Conservation (phyloP, 2,329 filamentous ascomycete genomes). For the Colletotrichum sp. region DNA sequence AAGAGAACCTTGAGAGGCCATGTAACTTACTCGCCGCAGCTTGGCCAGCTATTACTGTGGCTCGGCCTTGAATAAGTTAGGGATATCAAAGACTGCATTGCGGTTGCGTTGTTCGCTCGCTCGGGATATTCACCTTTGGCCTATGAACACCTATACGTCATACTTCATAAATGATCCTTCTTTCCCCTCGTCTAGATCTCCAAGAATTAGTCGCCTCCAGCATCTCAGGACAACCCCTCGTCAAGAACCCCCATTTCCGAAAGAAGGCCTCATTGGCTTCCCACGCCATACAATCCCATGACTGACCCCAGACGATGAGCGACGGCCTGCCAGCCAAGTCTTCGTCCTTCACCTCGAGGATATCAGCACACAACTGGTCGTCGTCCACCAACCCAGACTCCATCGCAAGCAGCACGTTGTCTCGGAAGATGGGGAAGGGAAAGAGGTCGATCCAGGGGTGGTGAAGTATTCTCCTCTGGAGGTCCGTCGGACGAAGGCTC, state of each 20-base stretch:
- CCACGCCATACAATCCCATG: constrained; percentile 46
- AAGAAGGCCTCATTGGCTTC: constrained; percentile 49
- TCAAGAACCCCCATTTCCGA: constrained; percentile 46
- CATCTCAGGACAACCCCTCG: constrained; percentile 39
- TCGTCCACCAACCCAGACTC: not conserved
- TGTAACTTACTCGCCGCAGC: not conserved
- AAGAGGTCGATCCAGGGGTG: not conserved
- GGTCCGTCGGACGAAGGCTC: not conserved
- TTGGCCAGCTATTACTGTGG: too few species aligned
- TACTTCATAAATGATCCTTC: not conserved
- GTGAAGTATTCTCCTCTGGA: not conserved
- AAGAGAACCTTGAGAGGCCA: not conserved
- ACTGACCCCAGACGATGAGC: not conserved
- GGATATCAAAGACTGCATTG: not conserved
- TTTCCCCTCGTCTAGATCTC: not conserved
- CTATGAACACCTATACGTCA: not conserved
- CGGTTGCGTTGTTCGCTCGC: accelerated
- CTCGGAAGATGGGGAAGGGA: not conserved
- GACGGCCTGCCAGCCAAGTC: not conserved
- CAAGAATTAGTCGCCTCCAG: constrained; percentile 36
- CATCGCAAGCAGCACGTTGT: not conserved
- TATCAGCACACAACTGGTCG: not conserved
- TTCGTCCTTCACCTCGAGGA: not conserved
- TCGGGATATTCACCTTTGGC: not conserved
- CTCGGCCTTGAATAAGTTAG: not conserved